These are phyloP conservation scores for Dillenia suffruticosa DNA, from an alignment of 164 flowering plant genomes.

Conservation along the genomic window DNA sequence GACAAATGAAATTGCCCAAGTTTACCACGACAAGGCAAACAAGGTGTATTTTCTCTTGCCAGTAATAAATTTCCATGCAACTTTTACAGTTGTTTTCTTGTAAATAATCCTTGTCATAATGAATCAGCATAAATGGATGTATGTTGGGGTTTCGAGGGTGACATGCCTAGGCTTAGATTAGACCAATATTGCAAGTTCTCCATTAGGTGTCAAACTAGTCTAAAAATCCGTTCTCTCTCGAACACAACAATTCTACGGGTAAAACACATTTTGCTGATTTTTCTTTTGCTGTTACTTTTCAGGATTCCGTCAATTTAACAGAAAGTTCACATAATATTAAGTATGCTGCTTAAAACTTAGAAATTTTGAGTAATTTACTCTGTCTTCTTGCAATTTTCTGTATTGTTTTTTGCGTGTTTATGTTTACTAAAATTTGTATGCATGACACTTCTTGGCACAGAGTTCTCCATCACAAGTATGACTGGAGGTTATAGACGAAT, in stretches of 20 bases:
- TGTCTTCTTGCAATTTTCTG: background rate
- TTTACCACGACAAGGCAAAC: slow-evolving; percentile 80
- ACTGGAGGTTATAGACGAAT: slow-evolving; percentile 85
- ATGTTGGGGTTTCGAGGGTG: too few relatives aligned
- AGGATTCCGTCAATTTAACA: slow-evolving; percentile 71
- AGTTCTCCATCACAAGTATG: slow-evolving; percentile 80
- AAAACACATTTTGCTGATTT: too few relatives aligned
- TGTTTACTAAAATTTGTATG: slow-evolving; percentile 8
- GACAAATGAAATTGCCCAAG: slow-evolving; percentile 57
- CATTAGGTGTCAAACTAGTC: too few relatives aligned
- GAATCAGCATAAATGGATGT: too few relatives aligned
- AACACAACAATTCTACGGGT: too few relatives aligned
- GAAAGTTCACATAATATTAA: slow-evolving; percentile 69
- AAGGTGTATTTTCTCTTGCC: slow-evolving; percentile 39
- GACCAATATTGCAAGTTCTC: too few relatives aligned
- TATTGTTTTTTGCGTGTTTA: background rate
- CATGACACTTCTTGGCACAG: slow-evolving; percentile 38
- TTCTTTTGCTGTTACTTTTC: slow-evolving; percentile 12
- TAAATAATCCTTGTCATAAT: too few relatives aligned
- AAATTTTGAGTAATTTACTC: background rate
- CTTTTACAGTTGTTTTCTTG: too few relatives aligned
- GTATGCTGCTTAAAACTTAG: slow-evolving; percentile 27
- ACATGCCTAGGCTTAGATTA: too few relatives aligned
- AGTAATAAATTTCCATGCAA: too few relatives aligned
- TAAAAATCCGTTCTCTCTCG: too few relatives aligned